These are phyloP conservation scores for Skeletonema tropicum DNA, from an alignment of 108 stramenopile genomes.

Conservation along the genomic window DNA sequence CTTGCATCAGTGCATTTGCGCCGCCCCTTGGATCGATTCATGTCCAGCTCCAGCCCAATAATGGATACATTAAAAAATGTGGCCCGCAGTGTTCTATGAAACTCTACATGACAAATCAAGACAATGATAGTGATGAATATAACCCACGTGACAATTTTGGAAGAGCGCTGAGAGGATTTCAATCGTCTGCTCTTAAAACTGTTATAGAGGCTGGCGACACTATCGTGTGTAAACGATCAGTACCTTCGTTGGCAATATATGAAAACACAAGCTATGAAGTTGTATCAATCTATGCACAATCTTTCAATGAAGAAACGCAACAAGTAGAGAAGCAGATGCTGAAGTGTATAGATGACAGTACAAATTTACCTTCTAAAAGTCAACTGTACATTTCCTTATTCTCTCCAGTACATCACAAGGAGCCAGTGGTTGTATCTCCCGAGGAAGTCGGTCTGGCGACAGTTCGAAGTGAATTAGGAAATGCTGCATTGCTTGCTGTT, in stretches of 20 bases:
- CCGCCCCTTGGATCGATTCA: neutral
- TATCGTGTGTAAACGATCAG: conserved; percentile 50
- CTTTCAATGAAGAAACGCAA: conserved; percentile 50
- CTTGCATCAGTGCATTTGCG: neutral
- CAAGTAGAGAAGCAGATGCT: conserved; percentile 40
- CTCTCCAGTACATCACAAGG: conserved; percentile 27
- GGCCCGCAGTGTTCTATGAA: neutral
- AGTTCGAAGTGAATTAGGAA: conserved; percentile 45
- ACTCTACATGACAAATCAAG: neutral
- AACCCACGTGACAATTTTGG: conserved; percentile 30
- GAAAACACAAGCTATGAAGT: conserved; percentile 58
- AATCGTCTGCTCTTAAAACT: conserved; percentile 39
- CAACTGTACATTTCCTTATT: conserved; percentile 38
- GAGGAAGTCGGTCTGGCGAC: conserved; percentile 62
- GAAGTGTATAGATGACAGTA: conserved; percentile 23
- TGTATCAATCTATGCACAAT: conserved; percentile 54
- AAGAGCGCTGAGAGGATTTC: conserved; percentile 27
- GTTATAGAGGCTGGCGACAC: conserved; percentile 48
- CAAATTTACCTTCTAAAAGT: conserved; percentile 8
- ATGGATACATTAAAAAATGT: neutral
- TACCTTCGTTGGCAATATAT: conserved; percentile 50
- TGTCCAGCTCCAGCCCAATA: neutral
- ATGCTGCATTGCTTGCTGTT: conserved; percentile 50
- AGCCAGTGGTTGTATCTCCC: conserved; percentile 57
- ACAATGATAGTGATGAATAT: conserved; percentile 18